Conservation (phyloP, 176 grass and related monocot species). For the bread wheat (Triticum aestivum) region IWGSC_CS_RefSeq_v2.1 NC_057804.1:355429031-355429530, state of each 20-base stretch:
- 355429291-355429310: not conserved
- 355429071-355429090: too few relatives aligned
- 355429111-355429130: too few relatives aligned
- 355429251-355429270: not conserved
- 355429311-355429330: not conserved
- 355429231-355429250: constrained; percentile 3
- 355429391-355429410: constrained; percentile 13
- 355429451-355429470: constrained; percentile 40
- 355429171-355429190: constrained; percentile 42
- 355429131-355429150: too few relatives aligned
- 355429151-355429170: too few relatives aligned
- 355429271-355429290: constrained; percentile 1
- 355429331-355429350: not conserved
- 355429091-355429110: too few relatives aligned
- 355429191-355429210: constrained; percentile 61
- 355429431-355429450: constrained; percentile 69
- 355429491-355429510: constrained; percentile 1
- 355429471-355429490: constrained; percentile 33
- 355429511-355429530: constrained; percentile 48
- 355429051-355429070: too few relatives aligned
- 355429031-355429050: too few relatives aligned
- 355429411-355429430: constrained; percentile 61
- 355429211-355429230: constrained; percentile 52
- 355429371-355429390: constrained; percentile 65
- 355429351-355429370: constrained; percentile 38